phyloP scores from a whole-genome alignment of 768 basidiomycete species.

The Lactarius psammicola region DNA sequence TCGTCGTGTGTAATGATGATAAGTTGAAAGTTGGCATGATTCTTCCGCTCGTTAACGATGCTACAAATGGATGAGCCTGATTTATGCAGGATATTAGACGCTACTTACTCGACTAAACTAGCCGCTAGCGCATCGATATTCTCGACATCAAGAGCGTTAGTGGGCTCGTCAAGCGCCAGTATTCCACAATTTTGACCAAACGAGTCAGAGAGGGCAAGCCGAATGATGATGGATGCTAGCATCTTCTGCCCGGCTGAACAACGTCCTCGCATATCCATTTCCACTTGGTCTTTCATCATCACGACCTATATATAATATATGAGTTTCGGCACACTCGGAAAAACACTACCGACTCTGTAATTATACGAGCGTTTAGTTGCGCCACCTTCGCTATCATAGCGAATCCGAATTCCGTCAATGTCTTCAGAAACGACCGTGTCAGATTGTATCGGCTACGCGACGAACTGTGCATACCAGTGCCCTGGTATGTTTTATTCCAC shows the following conservation, averaged over 20 bases:
- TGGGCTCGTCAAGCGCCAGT: slow-evolving; percentile 95
- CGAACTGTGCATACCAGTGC: slow-evolving; percentile 64
- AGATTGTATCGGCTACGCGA: not conserved
- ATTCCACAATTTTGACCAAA: slow-evolving; percentile 99
- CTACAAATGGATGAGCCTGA: slow-evolving; percentile 41
- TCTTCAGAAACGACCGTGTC: slow-evolving; percentile 47
- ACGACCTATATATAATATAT: slow-evolving; percentile 69
- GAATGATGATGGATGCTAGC: slow-evolving; percentile 96
- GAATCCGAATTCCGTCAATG: slow-evolving; percentile 95
- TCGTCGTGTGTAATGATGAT: slow-evolving; percentile 98
- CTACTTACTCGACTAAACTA: slow-evolving; percentile 84
- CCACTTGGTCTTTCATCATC: slow-evolving; percentile 98
- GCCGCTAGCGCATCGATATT: slow-evolving; percentile 93
- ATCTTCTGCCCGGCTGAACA: slow-evolving; percentile 99
- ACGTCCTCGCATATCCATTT: slow-evolving; percentile 99
- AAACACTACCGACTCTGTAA: slow-evolving; percentile 67
- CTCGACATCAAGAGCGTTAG: slow-evolving; percentile 93
- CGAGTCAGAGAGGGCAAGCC: slow-evolving; percentile 94
- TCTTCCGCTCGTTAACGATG: slow-evolving; percentile 91
- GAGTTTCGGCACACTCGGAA: slow-evolving; percentile 20
- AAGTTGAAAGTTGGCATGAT: slow-evolving; percentile 90
- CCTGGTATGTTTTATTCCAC: slow-evolving; percentile 99
- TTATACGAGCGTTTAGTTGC: slow-evolving; percentile 94
- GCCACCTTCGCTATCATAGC: slow-evolving; percentile 89
- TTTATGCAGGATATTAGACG: slow-evolving; percentile 1